Evolutionary conservation across 1,284 basidiomycete genomes (phyloP), one percentile per base, ranked within the genome.

Genomic region (Volvariella surrecta): DNA sequence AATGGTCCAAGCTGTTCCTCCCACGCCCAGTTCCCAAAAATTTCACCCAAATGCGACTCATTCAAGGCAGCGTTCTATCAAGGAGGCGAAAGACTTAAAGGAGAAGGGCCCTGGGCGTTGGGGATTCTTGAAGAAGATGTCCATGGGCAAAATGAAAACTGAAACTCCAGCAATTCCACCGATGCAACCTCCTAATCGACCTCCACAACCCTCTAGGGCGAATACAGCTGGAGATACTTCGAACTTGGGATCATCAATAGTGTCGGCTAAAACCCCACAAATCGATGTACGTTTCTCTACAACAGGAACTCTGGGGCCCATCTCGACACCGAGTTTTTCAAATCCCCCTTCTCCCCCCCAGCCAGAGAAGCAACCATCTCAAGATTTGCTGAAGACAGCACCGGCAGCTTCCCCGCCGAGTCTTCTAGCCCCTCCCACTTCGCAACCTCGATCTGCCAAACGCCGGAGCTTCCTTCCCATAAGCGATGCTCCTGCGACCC

Each of bases 41-140:
- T 21, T 45, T 48, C 39, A 45, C 44, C 20, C 48, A 30, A 59
- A 62, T 37, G 54, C 46, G 7, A 60, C 54, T 50, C 41, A 51
- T 46, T 52, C 58, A 45, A 57, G 63, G 48, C 54, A 56, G 17
- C 60, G 63, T 35, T 57, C 60, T 30, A 46, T 57, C 24, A 67
- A 64, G 49, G 66, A 74, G 28, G 67, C 67, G 35, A 35, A 35
- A n/a, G 34, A 35, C n/a, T 28, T 11, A 6, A 75, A 74, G 51
- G 74, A 78, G 48, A 82, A 82, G 59, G 66, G 66, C 37, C 78
- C 79, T 45, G 34, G 34, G 6, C 79, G 86, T 47, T 94, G 90
- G 89, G 89, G 92, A 2, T 94, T 96, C 67, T 68, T 96, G 48
- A 90, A 92, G 66, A 96, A 96, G 67, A 93, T 96, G 87, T 93